phyloP scores from a whole-genome alignment of 1,139 yeast genomes.

The Meyerozyma athensensis region DNA sequence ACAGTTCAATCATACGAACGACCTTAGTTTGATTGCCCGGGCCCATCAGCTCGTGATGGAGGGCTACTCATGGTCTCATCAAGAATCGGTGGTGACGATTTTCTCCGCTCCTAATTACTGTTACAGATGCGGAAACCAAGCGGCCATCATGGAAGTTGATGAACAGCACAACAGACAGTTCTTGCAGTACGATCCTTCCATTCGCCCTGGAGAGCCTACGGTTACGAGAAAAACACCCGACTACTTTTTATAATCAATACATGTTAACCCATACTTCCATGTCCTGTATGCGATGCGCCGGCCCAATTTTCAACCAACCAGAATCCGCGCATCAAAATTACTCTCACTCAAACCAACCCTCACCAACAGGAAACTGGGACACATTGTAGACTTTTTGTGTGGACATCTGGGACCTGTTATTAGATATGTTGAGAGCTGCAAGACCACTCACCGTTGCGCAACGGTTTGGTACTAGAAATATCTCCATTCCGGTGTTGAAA shows the following conservation, averaged over 20 bases:
- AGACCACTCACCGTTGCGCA: constrained; percentile 15
- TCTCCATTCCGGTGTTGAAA: constrained; percentile 41
- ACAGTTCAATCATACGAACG: constrained; percentile 82
- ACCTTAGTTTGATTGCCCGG: constrained; percentile 82
- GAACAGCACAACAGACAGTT: constrained; percentile 86
- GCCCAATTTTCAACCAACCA: constrained; percentile 4
- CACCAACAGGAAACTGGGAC: too few relatives aligned
- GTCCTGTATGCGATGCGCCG: background rate
- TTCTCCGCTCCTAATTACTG: constrained; percentile 89
- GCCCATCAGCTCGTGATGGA: constrained; percentile 99
- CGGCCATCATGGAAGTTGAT: constrained; percentile 98
- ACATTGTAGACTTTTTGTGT: background rate
- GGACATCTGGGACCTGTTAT: background rate
- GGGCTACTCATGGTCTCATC: constrained; percentile 50
- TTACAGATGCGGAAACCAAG: constrained; percentile 98
- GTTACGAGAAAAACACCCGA: constrained; percentile 94
- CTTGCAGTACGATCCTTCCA: constrained; percentile 89
- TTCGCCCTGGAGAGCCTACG: constrained; percentile 94
- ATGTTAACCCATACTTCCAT: background rate
- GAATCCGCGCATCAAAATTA: constrained; percentile 1
- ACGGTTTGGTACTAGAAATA: constrained; percentile 24
- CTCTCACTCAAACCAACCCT: background rate
- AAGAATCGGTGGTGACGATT: constrained; percentile 59
- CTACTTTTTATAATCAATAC: constrained; percentile 59
- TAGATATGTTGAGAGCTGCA: constrained; percentile 26